Evolutionary conservation across 116 monocot species (phyloP).

Genomic region (Cymodocea nodosa): DNA sequence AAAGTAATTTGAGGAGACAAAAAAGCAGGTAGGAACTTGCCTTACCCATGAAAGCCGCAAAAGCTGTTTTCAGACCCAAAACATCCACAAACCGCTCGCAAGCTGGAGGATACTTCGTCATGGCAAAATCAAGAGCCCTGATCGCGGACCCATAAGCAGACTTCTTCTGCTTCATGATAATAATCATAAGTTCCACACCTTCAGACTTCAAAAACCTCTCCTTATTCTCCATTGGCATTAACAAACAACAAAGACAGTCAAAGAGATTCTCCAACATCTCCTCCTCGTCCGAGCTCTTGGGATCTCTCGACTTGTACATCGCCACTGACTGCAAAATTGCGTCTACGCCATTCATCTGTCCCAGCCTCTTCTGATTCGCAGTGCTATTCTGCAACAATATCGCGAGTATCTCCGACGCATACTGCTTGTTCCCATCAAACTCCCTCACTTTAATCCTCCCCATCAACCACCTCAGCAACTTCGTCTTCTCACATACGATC

Average conservation of each 20-base stretch:
- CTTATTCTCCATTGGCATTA: slow-evolving; percentile 97
- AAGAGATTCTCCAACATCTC: slow-evolving; percentile 99
- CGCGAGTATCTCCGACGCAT: slow-evolving; percentile 90
- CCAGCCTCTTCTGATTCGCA: slow-evolving; percentile 80
- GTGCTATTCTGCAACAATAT: slow-evolving; percentile 82
- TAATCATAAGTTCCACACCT: slow-evolving; percentile 98
- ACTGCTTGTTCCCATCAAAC: slow-evolving; percentile 95
- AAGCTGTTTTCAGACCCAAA: slow-evolving; percentile 91
- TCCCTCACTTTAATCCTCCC: slow-evolving; percentile 74
- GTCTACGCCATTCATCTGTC: slow-evolving; percentile 98
- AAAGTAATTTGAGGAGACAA: neutral
- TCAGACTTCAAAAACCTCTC: slow-evolving; percentile 95
- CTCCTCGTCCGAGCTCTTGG: slow-evolving; percentile 86
- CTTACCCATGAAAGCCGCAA: slow-evolving; percentile 99
- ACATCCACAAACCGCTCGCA: slow-evolving; percentile 98
- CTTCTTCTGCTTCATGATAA: slow-evolving; percentile 99
- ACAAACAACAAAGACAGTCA: slow-evolving; percentile 84
- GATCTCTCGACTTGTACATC: slow-evolving; percentile 90
- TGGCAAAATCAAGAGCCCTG: slow-evolving; percentile 91
- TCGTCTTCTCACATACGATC: slow-evolving; percentile 79
- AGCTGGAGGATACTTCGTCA: slow-evolving; percentile 91
- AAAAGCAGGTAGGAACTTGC: slow-evolving; percentile 47
- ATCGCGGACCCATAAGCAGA: slow-evolving; percentile 85
- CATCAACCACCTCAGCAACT: slow-evolving; percentile 73
- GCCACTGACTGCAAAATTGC: slow-evolving; percentile 86